These are phyloP conservation scores for Penicillium alfredii DNA, from an alignment of 495 filamentous ascomycete genomes.

Conservation along the genomic window DNA sequence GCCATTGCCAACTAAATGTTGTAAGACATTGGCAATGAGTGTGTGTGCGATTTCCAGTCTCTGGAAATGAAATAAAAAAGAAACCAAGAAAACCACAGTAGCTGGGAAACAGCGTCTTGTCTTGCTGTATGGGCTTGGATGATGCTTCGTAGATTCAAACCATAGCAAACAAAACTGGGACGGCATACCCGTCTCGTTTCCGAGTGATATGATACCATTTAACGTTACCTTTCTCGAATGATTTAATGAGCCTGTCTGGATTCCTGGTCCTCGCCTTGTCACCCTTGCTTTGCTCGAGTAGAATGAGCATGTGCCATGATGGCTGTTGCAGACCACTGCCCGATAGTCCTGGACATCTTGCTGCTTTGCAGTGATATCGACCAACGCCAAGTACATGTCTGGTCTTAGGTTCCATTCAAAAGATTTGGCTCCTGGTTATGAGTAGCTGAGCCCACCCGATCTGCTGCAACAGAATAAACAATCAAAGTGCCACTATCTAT, in stretches of 20 bases:
- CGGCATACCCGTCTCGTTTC: constrained; percentile 24
- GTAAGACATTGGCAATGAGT: constrained; percentile 25
- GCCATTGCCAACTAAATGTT: constrained; percentile 58
- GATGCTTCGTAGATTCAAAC: constrained; percentile 33
- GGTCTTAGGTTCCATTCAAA: too few species aligned
- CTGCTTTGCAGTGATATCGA: too few species aligned
- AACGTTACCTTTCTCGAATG: constrained; percentile 25
- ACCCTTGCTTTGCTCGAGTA: neutral
- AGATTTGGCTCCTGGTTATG: too few species aligned
- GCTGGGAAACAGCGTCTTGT: constrained; percentile 37
- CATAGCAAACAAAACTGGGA: constrained; percentile 31
- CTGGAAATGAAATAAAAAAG: constrained; percentile 21
- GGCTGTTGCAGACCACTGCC: neutral
- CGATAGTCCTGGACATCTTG: too few species aligned
- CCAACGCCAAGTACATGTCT: too few species aligned
- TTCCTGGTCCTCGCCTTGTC: constrained; percentile 8
- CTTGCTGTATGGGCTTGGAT: constrained; percentile 38
- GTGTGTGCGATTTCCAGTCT: constrained; percentile 10
- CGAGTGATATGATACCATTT: constrained; percentile 36
- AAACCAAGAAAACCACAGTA: constrained; percentile 32
- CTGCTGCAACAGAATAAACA: too few species aligned
- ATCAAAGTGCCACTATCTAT: too few species aligned
- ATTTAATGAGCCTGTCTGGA: constrained; percentile 27
- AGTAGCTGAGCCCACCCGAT: too few species aligned
- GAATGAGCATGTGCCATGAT: too few species aligned